Evolutionary conservation across 768 basidiomycete species (phyloP).

Genomic region (Gymnopilus junonius): DNA sequence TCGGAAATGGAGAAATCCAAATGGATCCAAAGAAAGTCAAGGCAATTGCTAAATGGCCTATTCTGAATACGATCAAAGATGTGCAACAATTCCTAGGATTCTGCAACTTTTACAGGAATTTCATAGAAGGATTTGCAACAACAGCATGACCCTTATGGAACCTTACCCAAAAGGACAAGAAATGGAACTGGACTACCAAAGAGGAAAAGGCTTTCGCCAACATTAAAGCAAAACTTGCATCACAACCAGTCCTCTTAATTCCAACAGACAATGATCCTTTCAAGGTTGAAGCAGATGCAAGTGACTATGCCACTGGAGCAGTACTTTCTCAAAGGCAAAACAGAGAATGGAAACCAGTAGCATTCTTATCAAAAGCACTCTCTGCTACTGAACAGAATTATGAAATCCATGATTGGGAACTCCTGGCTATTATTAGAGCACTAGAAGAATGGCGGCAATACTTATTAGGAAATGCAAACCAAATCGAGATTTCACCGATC

Average conservation of each 20-base stretch:
- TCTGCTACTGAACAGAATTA: slow-evolving; percentile 45
- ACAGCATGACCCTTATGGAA: slow-evolving; percentile 27
- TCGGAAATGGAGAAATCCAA: slow-evolving; percentile 13
- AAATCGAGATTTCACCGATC: slow-evolving; percentile 38
- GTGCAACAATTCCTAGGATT: slow-evolving; percentile 47
- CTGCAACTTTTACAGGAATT: slow-evolving; percentile 38
- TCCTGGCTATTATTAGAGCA: slow-evolving; percentile 47
- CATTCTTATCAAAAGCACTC: slow-evolving; percentile 37
- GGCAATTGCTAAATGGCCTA: slow-evolving; percentile 37
- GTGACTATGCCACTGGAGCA: slow-evolving; percentile 44
- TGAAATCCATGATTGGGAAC: slow-evolving; percentile 49
- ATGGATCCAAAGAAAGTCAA: slow-evolving; percentile 41
- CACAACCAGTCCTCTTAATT: slow-evolving; percentile 27
- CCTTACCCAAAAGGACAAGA: slow-evolving; percentile 17
- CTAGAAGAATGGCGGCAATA: slow-evolving; percentile 32
- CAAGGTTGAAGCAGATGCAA: slow-evolving; percentile 34
- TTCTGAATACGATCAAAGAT: slow-evolving; percentile 28
- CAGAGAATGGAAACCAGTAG: slow-evolving; percentile 39
- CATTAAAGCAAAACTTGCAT: slow-evolving; percentile 28
- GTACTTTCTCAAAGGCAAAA: slow-evolving; percentile 36
- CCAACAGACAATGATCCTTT: slow-evolving; percentile 4
- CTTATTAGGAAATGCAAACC: slow-evolving; percentile 22
- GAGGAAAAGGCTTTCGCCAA: slow-evolving; percentile 27
- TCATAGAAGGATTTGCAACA: slow-evolving; percentile 34
- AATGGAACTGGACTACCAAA: slow-evolving; percentile 23